Percentiles rank a stretch among this genome's conserved stretches.
phyloP scores from a whole-genome alignment of 2,329 filamentous ascomycete genomes.

The Dactylellina leptospora region DNA sequence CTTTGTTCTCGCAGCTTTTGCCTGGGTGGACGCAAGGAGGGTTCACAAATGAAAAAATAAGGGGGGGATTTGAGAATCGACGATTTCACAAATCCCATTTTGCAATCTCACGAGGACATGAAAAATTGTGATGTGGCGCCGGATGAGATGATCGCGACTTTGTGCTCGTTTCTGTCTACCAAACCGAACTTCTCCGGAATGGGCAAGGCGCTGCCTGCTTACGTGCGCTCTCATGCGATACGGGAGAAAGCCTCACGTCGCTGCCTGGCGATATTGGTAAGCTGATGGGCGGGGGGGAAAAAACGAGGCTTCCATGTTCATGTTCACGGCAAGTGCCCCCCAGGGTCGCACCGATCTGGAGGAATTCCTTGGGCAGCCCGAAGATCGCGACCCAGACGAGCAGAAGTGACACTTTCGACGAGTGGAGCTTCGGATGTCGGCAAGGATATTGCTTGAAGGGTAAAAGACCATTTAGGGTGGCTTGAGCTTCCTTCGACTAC shows the following conservation, averaged over 20 bases:
- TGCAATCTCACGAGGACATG: neutral
- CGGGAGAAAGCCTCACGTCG: constrained; percentile 3
- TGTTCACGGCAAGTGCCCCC: neutral
- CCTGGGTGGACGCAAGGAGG: neutral
- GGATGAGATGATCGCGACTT: too few species aligned
- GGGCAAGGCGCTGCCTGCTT: too few species aligned
- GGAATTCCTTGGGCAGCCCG: constrained; percentile 22
- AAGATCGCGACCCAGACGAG: constrained; percentile 22
- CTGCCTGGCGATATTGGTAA: constrained; percentile 43
- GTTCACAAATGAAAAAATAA: neutral
- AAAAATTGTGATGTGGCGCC: neutral
- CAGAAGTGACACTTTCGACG: neutral
- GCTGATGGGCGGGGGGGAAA: neutral
- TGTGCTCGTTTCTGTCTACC: too few species aligned
- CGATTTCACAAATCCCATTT: neutral
- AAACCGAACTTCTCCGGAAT: neutral
- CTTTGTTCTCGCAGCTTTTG: constrained; percentile 8
- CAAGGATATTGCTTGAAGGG: constrained; percentile 16
- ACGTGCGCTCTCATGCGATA: constrained; percentile 7
- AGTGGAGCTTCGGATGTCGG: constrained; percentile 18
- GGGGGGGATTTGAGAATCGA: neutral
- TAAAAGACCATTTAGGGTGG: neutral
- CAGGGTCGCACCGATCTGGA: constrained; percentile 22
- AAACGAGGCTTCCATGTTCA: constrained; percentile 11
- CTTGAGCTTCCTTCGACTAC: constrained; percentile 3